phyloP scores from a whole-genome alignment of 1,139 yeast species.

The Nadsonia commutata region DNA sequence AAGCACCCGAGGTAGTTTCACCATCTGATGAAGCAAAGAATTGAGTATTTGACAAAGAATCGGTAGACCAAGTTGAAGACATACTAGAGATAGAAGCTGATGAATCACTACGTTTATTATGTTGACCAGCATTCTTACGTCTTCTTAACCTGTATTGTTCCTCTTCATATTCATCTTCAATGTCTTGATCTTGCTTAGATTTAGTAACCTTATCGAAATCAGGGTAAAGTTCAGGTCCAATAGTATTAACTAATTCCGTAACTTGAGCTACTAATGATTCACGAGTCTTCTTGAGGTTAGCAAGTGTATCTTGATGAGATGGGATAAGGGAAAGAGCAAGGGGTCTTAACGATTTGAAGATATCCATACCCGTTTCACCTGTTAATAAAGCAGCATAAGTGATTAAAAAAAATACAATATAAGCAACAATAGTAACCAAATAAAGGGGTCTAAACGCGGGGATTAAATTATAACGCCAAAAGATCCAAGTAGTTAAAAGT shows the following conservation, averaged over 20 bases:
- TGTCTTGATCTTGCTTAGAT: neutral
- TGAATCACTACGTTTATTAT: neutral
- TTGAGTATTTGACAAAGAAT: neutral
- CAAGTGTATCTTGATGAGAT: slow-evolving; percentile 34
- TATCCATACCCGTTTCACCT: slow-evolving; percentile 89
- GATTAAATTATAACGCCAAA: slow-evolving; percentile 6
- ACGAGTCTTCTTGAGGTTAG: slow-evolving; percentile 41
- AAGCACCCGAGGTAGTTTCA: neutral
- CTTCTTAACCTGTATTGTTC: neutral
- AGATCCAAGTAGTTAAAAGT: slow-evolving; percentile 35
- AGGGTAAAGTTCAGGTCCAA: slow-evolving; percentile 68
- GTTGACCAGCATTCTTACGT: neutral
- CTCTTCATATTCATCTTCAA: neutral
- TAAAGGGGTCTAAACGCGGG: slow-evolving; percentile 9
- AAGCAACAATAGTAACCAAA: slow-evolving; percentile 34
- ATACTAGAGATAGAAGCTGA: neutral
- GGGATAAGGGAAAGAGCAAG: slow-evolving; percentile 52
- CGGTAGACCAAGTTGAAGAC: neutral
- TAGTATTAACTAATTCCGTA: slow-evolving; percentile 49
- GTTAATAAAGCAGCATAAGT: slow-evolving; percentile 79
- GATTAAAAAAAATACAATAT: slow-evolving; percentile 47
- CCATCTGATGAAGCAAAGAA: neutral
- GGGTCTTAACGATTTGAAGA: slow-evolving; percentile 71
- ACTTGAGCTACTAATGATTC: slow-evolving; percentile 42
- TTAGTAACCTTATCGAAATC: slow-evolving; percentile 30